Evolutionary conservation across 345 rosid genomes (phyloP).

Genomic region (Rhodomyrtus tomentosa): DNA sequence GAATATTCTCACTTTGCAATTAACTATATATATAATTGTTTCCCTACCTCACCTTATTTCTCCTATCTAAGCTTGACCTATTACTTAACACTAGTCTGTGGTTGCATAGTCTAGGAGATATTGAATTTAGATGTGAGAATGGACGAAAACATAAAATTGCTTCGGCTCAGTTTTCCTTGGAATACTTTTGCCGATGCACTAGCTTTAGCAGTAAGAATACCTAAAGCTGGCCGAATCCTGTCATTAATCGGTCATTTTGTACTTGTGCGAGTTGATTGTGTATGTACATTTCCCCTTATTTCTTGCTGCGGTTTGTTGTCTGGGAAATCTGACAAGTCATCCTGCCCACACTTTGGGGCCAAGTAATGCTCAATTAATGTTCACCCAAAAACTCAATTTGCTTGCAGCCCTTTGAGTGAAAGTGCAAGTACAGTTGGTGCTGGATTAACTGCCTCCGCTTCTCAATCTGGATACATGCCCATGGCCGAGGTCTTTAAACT

Average conservation of each 20-base stretch:
- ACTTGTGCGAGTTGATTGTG: background rate
- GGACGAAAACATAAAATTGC: background rate
- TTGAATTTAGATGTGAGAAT: background rate
- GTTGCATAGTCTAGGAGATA: background rate
- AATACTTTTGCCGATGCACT: background rate
- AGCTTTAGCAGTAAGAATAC: background rate
- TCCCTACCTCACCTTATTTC: background rate
- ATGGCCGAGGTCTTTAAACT: slow-evolving; percentile 58
- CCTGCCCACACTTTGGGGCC: background rate
- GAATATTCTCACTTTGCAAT: background rate
- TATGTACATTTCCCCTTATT: background rate
- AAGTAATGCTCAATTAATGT: background rate
- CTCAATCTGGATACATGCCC: slow-evolving; percentile 44
- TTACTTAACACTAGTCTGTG: background rate
- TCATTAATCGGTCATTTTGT: background rate
- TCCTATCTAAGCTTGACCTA: background rate
- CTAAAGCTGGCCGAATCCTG: background rate
- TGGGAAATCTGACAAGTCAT: background rate
- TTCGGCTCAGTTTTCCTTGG: background rate
- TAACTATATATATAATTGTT: background rate
- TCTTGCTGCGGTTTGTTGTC: background rate
- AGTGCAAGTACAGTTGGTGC: slow-evolving; percentile 61
- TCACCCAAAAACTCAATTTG: background rate
- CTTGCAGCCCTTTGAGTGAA: slow-evolving; percentile 67
- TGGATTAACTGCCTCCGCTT: slow-evolving; percentile 53